phyloP scores from a whole-genome alignment of 2,329 filamentous ascomycete species.

The Thielaviopsis populi region DNA sequence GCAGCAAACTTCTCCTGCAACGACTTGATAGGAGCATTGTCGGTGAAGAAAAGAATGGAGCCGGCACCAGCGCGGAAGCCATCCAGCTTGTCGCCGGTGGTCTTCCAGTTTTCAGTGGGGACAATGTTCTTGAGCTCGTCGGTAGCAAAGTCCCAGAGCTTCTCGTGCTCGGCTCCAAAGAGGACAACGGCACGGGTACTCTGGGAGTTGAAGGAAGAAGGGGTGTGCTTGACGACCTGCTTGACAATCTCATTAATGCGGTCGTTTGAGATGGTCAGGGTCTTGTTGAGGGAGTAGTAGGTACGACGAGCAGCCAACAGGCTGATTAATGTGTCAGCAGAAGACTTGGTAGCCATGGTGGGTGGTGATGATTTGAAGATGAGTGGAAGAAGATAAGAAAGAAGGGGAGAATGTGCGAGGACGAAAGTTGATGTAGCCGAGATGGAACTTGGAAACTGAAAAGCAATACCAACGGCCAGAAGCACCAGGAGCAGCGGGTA shows the following conservation, averaged over 20 bases:
- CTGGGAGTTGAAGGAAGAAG: slow-evolving; percentile 81
- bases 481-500: slow-evolving; percentile 11
- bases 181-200: slow-evolving; percentile 65
- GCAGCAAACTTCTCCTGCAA: slow-evolving; percentile 54
- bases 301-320: slow-evolving; percentile 53
- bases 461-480: slow-evolving; percentile 6
- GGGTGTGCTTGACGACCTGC: slow-evolving; percentile 51
- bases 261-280: slow-evolving; percentile 39
- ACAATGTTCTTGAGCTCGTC: slow-evolving; percentile 54
- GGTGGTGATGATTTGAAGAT: slow-evolving; percentile 17
- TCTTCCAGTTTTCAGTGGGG: slow-evolving; percentile 45
- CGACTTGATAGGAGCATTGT: slow-evolving; percentile 48
- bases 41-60: slow-evolving; percentile 79
- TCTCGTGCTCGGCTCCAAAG: slow-evolving; percentile 67
- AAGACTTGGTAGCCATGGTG: slow-evolving; percentile 29
- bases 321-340: slow-evolving; percentile 38
- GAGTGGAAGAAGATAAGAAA: slow-evolving; percentile 2
- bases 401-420: slow-evolving; percentile 4
- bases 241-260: slow-evolving; percentile 51
- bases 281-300: slow-evolving; percentile 52
- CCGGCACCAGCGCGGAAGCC: slow-evolving; percentile 60
- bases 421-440: not conserved
- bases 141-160: slow-evolving; percentile 64
- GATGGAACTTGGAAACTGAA: slow-evolving; percentile 6
- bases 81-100: slow-evolving; percentile 31